Percentiles rank a stretch among this genome's conserved stretches.
Evolutionary conservation across 2,329 filamentous ascomycete genomes (phyloP).

Genomic region (Aureobasidium sp.): DNA sequence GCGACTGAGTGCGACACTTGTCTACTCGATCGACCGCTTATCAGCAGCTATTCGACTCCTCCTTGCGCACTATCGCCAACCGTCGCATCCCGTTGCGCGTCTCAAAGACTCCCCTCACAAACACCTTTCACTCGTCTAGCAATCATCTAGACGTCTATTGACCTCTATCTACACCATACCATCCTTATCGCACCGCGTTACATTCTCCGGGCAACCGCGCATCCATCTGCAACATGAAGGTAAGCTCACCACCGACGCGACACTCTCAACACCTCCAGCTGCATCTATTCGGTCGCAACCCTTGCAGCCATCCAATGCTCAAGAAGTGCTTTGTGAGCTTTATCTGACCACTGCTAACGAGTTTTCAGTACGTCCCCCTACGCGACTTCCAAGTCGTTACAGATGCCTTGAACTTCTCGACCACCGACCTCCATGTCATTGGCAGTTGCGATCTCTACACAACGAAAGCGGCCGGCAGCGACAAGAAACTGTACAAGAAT

Average conservation of each 20-base stretch:
- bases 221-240: conserved; percentile 13
- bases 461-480: conserved; percentile 86
- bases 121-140: neutral
- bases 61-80: neutral
- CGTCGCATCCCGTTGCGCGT: conserved; percentile 9
- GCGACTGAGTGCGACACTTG: neutral
- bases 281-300: neutral
- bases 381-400: conserved; percentile 87
- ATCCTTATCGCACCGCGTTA: neutral
- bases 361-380: conserved; percentile 73
- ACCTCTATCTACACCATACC: neutral
- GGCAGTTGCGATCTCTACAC: conserved; percentile 96
- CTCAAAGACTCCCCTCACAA: neutral
- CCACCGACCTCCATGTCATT: conserved; percentile 81
- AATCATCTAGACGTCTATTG: neutral
- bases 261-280: neutral
- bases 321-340: neutral
- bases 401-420: conserved; percentile 90
- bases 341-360: neutral
- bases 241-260: conserved; percentile 7
- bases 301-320: neutral
- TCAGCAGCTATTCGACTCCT: neutral
- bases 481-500: conserved; percentile 95
- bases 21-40: neutral
- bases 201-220: neutral